Conservation (phyloP, 257 asterid species). For the Anisodus tanguticus region DNA sequence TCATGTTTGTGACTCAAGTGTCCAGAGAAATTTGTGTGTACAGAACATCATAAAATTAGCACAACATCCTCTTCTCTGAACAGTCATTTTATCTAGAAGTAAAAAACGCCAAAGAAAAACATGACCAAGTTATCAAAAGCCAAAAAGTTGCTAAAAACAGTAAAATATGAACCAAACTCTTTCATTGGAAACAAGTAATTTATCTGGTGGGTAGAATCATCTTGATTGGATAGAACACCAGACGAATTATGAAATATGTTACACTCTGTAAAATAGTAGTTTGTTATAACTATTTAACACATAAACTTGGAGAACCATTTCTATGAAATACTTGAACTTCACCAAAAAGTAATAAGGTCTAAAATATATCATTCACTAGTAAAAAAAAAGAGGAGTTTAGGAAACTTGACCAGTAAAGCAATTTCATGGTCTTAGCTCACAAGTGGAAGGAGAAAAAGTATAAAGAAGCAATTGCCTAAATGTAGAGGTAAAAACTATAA, state of each 20-base stretch:
- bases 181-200: background rate
- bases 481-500: background rate
- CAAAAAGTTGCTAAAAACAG: background rate
- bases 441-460: background rate
- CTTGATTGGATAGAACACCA: conserved; percentile 57
- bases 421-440: background rate
- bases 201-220: conserved; percentile 62
- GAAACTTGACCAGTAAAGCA: background rate
- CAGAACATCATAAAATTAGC: background rate
- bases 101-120: background rate
- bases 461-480: background rate
- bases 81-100: background rate
- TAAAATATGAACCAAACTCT: background rate
- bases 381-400: background rate
- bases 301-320: background rate
- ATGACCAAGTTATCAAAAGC: background rate
- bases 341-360: background rate
- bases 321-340: background rate
- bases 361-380: background rate
- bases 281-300: conserved; percentile 6
- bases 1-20: background rate
- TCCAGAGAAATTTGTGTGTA: background rate
- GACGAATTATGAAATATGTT: conserved; percentile 33
- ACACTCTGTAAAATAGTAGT: background rate
- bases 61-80: background rate